phyloP scores from a whole-genome alignment of 495 filamentous ascomycete genomes.

The Podospora sp. region DNA sequence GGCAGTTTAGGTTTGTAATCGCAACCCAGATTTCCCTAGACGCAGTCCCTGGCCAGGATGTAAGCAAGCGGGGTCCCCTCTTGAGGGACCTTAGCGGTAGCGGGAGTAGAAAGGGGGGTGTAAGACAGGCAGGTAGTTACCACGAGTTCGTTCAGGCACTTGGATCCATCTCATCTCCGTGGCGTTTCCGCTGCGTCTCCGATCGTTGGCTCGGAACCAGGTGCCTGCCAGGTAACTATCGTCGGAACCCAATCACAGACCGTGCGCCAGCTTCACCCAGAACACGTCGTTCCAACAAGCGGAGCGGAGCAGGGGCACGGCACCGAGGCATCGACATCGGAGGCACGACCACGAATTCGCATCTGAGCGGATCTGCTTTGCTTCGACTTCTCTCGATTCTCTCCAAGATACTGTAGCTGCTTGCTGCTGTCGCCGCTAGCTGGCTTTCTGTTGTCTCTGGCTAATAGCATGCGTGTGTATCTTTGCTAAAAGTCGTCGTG shows the following conservation, averaged over 20 bases:
- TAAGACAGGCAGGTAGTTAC: neutral
- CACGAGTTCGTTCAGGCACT: neutral
- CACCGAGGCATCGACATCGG: neutral
- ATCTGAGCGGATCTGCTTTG: slow-evolving; percentile 1
- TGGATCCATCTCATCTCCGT: too few relatives aligned
- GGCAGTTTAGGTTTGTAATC: neutral
- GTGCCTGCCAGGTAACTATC: neutral
- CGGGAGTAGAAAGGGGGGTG: neutral
- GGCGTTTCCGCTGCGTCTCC: too few relatives aligned
- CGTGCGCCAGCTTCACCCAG: neutral
- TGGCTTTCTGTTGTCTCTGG: slow-evolving; percentile 12
- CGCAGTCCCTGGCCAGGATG: neutral
- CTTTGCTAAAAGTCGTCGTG: slow-evolving; percentile 13
- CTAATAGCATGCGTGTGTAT: slow-evolving; percentile 16
- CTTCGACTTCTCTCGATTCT: slow-evolving; percentile 6
- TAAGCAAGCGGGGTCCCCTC: neutral
- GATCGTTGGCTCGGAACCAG: neutral
- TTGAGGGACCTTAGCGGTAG: neutral
- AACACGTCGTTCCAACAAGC: neutral
- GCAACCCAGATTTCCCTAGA: neutral
- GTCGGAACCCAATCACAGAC: neutral
- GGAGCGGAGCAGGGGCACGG: neutral
- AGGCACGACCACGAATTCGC: slow-evolving; percentile 2
- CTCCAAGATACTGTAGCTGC: slow-evolving; percentile 9
- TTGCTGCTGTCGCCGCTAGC: slow-evolving; percentile 5